Evolutionary conservation across 306 rosid genomes (phyloP).

Genomic region (Fragaria vesca): DNA sequence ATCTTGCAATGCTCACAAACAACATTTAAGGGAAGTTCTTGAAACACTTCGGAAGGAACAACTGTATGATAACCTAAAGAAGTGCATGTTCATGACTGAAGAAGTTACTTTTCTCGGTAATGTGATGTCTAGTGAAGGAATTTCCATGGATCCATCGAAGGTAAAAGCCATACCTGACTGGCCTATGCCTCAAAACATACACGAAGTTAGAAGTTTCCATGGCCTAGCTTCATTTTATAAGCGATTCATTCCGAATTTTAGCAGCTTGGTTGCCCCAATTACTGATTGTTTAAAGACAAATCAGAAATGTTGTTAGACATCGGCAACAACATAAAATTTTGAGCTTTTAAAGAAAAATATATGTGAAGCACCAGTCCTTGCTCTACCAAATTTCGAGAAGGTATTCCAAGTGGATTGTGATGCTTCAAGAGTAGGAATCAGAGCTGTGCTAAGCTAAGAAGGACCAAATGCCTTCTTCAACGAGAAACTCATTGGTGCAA

Average conservation of each 20-base stretch:
- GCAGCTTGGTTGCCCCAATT: not conserved
- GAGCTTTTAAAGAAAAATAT: too few relatives aligned
- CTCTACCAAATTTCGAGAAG: not conserved
- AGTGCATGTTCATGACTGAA: not conserved
- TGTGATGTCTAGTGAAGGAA: not conserved
- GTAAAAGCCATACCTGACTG: not conserved
- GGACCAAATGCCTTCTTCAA: not conserved
- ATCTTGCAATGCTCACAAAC: not conserved
- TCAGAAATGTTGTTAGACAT: not conserved
- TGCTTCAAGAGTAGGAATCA: too few relatives aligned
- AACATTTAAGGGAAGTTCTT: not conserved
- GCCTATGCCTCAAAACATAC: not conserved
- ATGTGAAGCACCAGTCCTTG: not conserved
- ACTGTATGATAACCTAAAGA: not conserved
- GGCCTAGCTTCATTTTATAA: not conserved
- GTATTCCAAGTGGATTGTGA: not conserved
- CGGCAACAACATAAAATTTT: too few relatives aligned
- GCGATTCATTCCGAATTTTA: not conserved
- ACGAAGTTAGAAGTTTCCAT: not conserved
- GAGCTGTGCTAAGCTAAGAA: not conserved
- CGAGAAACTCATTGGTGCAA: not conserved
- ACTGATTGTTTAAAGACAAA: not conserved
- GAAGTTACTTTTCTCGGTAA: not conserved
- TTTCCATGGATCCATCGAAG: not conserved
- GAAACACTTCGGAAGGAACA: not conserved